Conservation (phyloP, 495 filamentous ascomycete genomes). For the Monascus purpureus region DNA sequence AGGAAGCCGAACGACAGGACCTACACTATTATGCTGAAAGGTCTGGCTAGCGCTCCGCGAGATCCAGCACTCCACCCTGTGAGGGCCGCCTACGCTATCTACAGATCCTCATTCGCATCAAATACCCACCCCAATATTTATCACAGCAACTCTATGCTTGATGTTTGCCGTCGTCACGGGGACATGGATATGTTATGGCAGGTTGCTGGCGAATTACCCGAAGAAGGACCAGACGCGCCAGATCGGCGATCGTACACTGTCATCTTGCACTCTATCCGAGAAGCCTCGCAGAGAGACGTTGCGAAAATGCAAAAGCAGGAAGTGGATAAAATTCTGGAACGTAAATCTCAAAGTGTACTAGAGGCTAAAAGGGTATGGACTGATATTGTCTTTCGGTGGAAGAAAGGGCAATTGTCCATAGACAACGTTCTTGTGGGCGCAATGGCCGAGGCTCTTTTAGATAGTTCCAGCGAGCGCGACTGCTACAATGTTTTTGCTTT, state of each 20-base stretch:
- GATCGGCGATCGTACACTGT: slow-evolving; percentile 63
- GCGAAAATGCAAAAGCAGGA: slow-evolving; percentile 12
- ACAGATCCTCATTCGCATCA: slow-evolving; percentile 43
- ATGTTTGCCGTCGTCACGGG: slow-evolving; percentile 53
- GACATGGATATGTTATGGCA: slow-evolving; percentile 67
- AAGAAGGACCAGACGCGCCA: slow-evolving; percentile 43
- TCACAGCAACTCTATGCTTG: slow-evolving; percentile 76
- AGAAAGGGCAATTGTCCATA: slow-evolving; percentile 46
- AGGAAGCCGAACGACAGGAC: slow-evolving; percentile 61
- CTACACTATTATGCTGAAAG: slow-evolving; percentile 71
- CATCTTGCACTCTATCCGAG: slow-evolving; percentile 57
- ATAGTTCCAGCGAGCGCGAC: slow-evolving; percentile 42
- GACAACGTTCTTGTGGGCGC: slow-evolving; percentile 61
- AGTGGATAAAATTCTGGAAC: slow-evolving; percentile 21
- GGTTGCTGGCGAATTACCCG: slow-evolving; percentile 50
- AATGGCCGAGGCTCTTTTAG: slow-evolving; percentile 61
- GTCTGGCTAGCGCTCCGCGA: slow-evolving; percentile 37
- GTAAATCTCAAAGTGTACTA: slow-evolving; percentile 23
- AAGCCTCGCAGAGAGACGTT: slow-evolving; percentile 15
- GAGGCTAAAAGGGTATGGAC: slow-evolving; percentile 63
- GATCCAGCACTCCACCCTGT: slow-evolving; percentile 36
- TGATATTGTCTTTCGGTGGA: slow-evolving; percentile 64
- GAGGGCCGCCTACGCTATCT: slow-evolving; percentile 50
- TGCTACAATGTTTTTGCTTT: slow-evolving; percentile 57
- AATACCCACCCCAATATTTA: slow-evolving; percentile 52